A percentile compares a stretch with the other conserved stretches of the same genome.
phyloP scores from a whole-genome alignment of 148 eudicot genomes.

The Agrostemma githago region DNA sequence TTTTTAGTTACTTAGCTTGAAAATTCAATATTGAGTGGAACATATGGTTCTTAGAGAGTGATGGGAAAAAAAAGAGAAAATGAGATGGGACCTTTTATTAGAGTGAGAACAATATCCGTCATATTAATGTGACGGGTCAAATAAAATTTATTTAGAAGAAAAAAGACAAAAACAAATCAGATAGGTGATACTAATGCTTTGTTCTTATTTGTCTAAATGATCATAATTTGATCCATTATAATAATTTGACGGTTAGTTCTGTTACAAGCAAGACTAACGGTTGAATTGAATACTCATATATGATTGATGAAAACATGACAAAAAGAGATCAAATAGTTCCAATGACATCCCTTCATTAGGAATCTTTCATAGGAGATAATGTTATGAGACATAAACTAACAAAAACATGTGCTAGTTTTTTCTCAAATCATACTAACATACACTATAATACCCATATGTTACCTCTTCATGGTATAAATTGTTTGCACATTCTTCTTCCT shows the following conservation, averaged over 20 bases:
- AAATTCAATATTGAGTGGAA: slow-evolving; percentile 19
- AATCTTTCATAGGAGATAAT: slow-evolving; percentile 24
- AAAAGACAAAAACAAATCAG: too few relatives aligned
- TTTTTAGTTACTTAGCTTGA: slow-evolving; percentile 18
- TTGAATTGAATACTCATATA: not conserved
- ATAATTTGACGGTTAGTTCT: too few relatives aligned
- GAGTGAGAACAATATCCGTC: not conserved
- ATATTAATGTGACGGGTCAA: too few relatives aligned
- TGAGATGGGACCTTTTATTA: slow-evolving; percentile 21
- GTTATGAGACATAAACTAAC: slow-evolving; percentile 23
- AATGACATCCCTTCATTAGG: slow-evolving; percentile 12
- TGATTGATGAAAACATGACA: slow-evolving; percentile 30
- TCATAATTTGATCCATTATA: too few relatives aligned
- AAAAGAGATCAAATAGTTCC: slow-evolving; percentile 25
- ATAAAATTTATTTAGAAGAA: too few relatives aligned
- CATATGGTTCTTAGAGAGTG: slow-evolving; percentile 22
- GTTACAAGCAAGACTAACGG: too few relatives aligned
- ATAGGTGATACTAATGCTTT: too few relatives aligned
- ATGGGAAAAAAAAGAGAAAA: slow-evolving; percentile 14
- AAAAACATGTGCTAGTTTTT: slow-evolving; percentile 33
- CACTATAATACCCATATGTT: slow-evolving; percentile 4
- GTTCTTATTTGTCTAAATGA: too few relatives aligned
- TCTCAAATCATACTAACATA: slow-evolving; percentile 15
- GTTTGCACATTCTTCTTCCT: slow-evolving; percentile 18
- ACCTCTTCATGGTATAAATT: slow-evolving; percentile 10